Conservation (phyloP, 2,329 filamentous ascomycete genomes). For the Aspergillus novoparasiticus region DNA sequence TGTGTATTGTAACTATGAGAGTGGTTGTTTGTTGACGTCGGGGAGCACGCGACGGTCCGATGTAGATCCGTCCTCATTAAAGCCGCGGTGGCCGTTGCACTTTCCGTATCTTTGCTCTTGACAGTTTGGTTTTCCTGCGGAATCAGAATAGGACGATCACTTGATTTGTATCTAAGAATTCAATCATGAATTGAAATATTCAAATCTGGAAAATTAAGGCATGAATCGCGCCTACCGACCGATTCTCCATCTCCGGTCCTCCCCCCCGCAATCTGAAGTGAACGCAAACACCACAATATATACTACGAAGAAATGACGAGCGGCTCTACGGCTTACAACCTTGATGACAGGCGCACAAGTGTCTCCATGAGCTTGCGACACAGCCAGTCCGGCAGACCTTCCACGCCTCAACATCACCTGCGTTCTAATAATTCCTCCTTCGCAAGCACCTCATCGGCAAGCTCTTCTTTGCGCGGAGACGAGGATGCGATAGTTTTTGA, state of each 20-base stretch:
- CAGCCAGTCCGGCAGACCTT: conserved; percentile 35
- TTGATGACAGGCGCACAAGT: conserved; percentile 27
- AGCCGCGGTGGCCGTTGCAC: conserved; percentile 2
- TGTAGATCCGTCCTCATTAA: conserved; percentile 34
- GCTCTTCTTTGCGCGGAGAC: conserved; percentile 64
- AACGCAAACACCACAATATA: conserved; percentile 7
- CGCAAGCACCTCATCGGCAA: conserved; percentile 60
- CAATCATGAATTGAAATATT: conserved; percentile 9
- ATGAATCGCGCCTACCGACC: conserved; percentile 11
- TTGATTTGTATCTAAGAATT: neutral
- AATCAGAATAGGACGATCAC: neutral
- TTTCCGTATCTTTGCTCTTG: conserved; percentile 6
- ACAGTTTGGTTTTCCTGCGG: neutral
- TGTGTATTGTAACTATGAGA: neutral
- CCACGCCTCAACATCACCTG: conserved; percentile 55
- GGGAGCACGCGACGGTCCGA: conserved; percentile 35
- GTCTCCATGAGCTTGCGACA: conserved; percentile 32
- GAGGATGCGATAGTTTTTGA: conserved; percentile 86
- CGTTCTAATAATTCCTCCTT: conserved; percentile 55
- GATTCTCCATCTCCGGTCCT: conserved; percentile 9
- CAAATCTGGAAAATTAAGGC: conserved; percentile 8
- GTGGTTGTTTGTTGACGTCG: conserved; percentile 28
- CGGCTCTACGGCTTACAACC: conserved; percentile 21
- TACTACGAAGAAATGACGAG: conserved; percentile 23
- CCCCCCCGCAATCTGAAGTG: conserved; percentile 17